phyloP scores from a whole-genome alignment of 2,329 filamentous ascomycete genomes.

The Claviceps capensis region DNA sequence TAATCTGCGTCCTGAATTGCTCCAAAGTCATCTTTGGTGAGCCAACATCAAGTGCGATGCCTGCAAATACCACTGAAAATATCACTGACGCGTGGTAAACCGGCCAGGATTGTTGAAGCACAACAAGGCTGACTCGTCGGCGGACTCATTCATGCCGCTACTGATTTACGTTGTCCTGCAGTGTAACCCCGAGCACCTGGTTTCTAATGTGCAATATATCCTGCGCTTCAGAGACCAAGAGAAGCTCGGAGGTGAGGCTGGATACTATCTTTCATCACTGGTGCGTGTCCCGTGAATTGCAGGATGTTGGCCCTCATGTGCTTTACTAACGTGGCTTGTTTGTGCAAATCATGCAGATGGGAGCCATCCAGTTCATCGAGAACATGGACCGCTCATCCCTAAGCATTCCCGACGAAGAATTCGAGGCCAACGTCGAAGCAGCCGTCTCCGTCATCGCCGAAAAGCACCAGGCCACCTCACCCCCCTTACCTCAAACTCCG shows the following conservation, averaged over 20 bases:
- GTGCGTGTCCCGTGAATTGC: constrained; percentile 23
- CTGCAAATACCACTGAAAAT: neutral
- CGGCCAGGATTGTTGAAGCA: constrained; percentile 75
- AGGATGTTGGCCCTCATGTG: too few relatives aligned
- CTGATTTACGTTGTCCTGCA: constrained; percentile 93
- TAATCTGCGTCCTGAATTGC: constrained; percentile 95
- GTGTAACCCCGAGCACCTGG: constrained; percentile 86
- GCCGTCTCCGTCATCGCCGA: constrained; percentile 93
- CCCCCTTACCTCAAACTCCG: constrained; percentile 24
- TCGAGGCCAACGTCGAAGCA: constrained; percentile 90
- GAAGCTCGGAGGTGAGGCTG: constrained; percentile 91
- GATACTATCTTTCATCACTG: constrained; percentile 92
- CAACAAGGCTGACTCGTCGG: constrained; percentile 83
- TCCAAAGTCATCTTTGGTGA: constrained; percentile 97
- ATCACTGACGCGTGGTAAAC: neutral
- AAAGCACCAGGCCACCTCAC: constrained; percentile 52
- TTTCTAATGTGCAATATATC: constrained; percentile 97
- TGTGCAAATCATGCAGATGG: constrained; percentile 42
- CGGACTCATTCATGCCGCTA: constrained; percentile 88
- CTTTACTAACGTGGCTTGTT: neutral
- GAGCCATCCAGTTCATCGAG: constrained; percentile 92
- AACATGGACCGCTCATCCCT: constrained; percentile 87
- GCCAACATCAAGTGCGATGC: constrained; percentile 10
- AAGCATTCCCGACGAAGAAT: constrained; percentile 88
- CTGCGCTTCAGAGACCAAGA: constrained; percentile 94